phyloP scores from a whole-genome alignment of 768 basidiomycete species.

The Calocybe cyanea region DNA sequence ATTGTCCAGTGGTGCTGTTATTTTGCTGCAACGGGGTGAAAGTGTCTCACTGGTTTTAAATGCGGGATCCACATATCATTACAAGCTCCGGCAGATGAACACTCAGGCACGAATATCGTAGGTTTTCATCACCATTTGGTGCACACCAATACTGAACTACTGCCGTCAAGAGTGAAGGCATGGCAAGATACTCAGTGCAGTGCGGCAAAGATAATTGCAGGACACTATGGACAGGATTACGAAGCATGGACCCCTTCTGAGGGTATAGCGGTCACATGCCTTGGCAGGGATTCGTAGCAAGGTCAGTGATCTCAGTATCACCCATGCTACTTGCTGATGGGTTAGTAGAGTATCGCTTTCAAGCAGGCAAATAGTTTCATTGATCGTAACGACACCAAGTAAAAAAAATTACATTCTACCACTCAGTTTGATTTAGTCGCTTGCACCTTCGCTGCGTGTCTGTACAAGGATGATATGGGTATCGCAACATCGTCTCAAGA shows the following conservation, averaged over 20 bases:
- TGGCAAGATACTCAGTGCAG: constrained; percentile 42
- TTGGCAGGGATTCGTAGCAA: constrained; percentile 6
- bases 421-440: constrained; percentile 25
- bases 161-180: constrained; percentile 32
- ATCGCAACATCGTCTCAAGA: background rate
- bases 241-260: constrained; percentile 18
- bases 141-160: background rate
- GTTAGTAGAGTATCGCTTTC: background rate
- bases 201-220: constrained; percentile 25
- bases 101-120: constrained; percentile 43
- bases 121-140: constrained; percentile 19
- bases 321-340: background rate
- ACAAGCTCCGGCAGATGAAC: constrained; percentile 36
- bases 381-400: background rate
- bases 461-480: constrained; percentile 13
- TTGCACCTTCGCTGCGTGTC: constrained; percentile 32
- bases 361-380: background rate
- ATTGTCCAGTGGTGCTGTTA: constrained; percentile 25
- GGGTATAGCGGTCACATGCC: constrained; percentile 17
- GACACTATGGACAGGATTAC: constrained; percentile 13
- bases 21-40: constrained; percentile 38
- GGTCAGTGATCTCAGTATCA: constrained; percentile 1
- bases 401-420: background rate
- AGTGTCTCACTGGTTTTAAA: constrained; percentile 43
- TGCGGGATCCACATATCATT: constrained; percentile 46